Evolutionary conservation across 805 yeast species (phyloP), one percentile per base, ranked within the genome.

Genomic region (Sugiyamaella floridensis): DNA sequence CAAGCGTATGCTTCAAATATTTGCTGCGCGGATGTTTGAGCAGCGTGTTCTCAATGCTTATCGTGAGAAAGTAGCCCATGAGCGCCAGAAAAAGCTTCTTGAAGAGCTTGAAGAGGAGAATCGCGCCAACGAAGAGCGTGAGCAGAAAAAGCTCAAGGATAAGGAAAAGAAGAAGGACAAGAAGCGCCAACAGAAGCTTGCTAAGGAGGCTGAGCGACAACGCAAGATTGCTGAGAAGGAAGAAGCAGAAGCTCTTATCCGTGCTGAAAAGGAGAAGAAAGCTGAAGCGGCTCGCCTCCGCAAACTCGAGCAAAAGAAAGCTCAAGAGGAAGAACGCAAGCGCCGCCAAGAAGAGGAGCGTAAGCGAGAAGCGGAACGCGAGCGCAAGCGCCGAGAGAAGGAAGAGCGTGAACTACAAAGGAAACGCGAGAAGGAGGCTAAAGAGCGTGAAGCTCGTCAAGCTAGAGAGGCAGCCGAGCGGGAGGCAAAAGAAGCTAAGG

Each of bases 61-160:
- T 63, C 85, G 86, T 56, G 90, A 85, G 60, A 85, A 81, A 58
- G 79, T 85, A 47, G 90, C 96, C 11, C 88, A 85, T 55, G 93
- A 86, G 60, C 67, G 73, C 11, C 74, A 69, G 61, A 65, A 58
- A 60, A 63, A 63, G 57, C 66, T 71, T 29, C 60, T 71, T 46
- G 62, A 61, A 54, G 72, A 64, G 57, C 63, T 64, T 22, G 71
- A 63, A 40, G 70, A 62, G 48, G 68, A 64, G 55, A 58, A 52
- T 44, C 57, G 63, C 40, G 54, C 59, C 43, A 56, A 61, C 54
- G 61, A 61, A 44, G 71, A 61, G 55, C 62, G 54, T 53, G 73
- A 63, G 57, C 60, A 53, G 57, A 69, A 65, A 59, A 67, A 66
- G 53, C 63, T 60, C 43, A 59, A 63, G 46, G 74, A 72, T 20